Percentiles rank a stretch among this genome's conserved stretches.
Evolutionary conservation across 225 moss, liverwort and hornwort genomes (phyloP).

Genomic region (Rhytidiadelphus loreus): DNA sequence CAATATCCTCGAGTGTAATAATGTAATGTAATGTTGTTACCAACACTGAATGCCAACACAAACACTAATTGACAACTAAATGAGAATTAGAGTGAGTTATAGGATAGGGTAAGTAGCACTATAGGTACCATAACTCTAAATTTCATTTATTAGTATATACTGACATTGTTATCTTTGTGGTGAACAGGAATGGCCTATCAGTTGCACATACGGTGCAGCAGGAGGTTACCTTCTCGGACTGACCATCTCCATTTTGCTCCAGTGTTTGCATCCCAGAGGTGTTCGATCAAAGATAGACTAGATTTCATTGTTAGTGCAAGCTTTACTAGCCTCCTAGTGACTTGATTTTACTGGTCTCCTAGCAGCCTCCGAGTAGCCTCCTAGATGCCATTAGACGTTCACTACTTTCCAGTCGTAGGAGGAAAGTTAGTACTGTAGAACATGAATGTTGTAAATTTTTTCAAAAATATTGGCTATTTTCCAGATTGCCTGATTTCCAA

Average conservation of each 20-base stretch:
- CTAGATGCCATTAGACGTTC: background rate
- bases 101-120: too few relatives aligned
- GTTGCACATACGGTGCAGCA: conserved; percentile 78
- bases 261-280: background rate
- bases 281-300: conserved; percentile 28
- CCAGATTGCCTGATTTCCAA: background rate
- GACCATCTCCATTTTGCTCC: conserved; percentile 24
- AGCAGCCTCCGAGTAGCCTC: background rate
- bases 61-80: background rate
- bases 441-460: background rate
- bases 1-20: background rate
- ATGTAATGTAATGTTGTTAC: background rate
- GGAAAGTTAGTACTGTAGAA: background rate
- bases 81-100: background rate
- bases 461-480: background rate
- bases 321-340: background rate
- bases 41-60: background rate
- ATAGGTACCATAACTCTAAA: background rate
- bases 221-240: conserved; percentile 62
- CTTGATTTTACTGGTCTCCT: background rate
- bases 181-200: conserved; percentile 82
- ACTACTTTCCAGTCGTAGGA: background rate
- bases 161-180: background rate
- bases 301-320: background rate
- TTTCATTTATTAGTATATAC: background rate